Conservation (phyloP, 2,329 filamentous ascomycete species). For the Paecilomyces sp. region DNA sequence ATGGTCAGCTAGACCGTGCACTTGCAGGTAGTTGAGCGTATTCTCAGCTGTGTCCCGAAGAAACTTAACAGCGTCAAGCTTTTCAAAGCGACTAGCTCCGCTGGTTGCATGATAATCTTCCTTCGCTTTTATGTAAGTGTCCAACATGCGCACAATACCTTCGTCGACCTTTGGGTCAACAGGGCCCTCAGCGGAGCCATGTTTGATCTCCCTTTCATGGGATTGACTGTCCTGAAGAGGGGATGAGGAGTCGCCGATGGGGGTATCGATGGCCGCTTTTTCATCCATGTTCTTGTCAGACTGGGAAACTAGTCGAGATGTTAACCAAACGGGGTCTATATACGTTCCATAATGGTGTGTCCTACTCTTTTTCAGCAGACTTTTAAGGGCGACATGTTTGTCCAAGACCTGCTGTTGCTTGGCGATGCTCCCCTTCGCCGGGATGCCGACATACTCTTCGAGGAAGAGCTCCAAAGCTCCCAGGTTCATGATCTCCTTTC, state of each 20-base stretch:
- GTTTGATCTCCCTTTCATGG: background rate
- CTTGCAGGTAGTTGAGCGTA: constrained; percentile 24
- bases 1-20: constrained; percentile 16
- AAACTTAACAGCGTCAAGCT: constrained; percentile 27
- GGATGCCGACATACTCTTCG: constrained; percentile 30
- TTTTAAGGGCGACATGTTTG: constrained; percentile 19
- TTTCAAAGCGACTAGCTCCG: constrained; percentile 13
- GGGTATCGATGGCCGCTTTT: background rate
- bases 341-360: background rate
- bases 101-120: constrained; percentile 26
- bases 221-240: background rate
- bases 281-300: background rate
- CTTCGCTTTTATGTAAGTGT: constrained; percentile 29
- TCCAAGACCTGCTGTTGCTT: constrained; percentile 17
- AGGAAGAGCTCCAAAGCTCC: constrained; percentile 32
- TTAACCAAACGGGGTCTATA: background rate
- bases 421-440: constrained; percentile 8
- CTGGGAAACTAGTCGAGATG: background rate
- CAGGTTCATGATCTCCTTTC: constrained; percentile 18
- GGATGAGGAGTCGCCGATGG: background rate
- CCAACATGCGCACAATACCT: constrained; percentile 16
- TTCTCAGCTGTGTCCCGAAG: constrained; percentile 40
- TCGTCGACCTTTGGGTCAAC: constrained; percentile 10
- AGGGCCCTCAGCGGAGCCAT: constrained; percentile 1
- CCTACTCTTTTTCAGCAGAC: constrained; percentile 17